phyloP scores from a whole-genome alignment of 352 stramenopile species.

The Pythium grandisporangium region DNA sequence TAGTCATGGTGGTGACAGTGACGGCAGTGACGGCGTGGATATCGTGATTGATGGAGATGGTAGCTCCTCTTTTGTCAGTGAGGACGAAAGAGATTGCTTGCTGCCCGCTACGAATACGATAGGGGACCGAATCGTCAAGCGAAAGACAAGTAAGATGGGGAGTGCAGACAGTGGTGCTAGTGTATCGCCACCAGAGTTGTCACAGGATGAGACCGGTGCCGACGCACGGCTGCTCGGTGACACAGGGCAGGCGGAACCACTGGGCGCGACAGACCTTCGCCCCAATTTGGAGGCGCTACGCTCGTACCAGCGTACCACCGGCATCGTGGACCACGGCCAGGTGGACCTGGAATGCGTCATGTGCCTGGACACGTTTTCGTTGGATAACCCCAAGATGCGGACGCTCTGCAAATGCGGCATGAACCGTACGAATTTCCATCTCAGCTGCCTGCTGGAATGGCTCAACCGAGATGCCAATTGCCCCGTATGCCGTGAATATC shows the following conservation, averaged over 20 bases:
- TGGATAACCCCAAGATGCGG: constrained; percentile 67
- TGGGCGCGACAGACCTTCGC: constrained; percentile 6
- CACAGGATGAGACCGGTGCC: not conserved
- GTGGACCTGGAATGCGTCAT: constrained; percentile 81
- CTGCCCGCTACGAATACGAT: too few relatives aligned
- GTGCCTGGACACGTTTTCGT: constrained; percentile 18
- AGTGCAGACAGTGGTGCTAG: too few relatives aligned
- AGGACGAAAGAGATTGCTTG: too few relatives aligned
- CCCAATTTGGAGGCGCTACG: constrained; percentile 36
- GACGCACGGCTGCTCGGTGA: not conserved
- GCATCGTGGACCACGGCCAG: constrained; percentile 52
- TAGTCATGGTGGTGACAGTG: not conserved
- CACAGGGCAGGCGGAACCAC: constrained; percentile 3
- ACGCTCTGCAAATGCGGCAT: constrained; percentile 84
- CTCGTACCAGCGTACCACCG: constrained; percentile 61
- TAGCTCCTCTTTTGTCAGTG: too few relatives aligned
- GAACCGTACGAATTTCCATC: constrained; percentile 87
- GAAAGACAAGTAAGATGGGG: too few relatives aligned
- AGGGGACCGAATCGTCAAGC: too few relatives aligned
- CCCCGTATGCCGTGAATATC: constrained; percentile 75
- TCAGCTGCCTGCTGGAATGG: constrained; percentile 85
- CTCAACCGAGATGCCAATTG: constrained; percentile 78
- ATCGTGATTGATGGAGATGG: constrained; percentile 44
- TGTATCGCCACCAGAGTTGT: too few relatives aligned
- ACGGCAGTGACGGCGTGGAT: constrained; percentile 14